Evolutionary conservation across 2,329 filamentous ascomycete species (phyloP), one percentile per base, ranked within the genome.

Genomic region (Penicillium janthinellum): DNA sequence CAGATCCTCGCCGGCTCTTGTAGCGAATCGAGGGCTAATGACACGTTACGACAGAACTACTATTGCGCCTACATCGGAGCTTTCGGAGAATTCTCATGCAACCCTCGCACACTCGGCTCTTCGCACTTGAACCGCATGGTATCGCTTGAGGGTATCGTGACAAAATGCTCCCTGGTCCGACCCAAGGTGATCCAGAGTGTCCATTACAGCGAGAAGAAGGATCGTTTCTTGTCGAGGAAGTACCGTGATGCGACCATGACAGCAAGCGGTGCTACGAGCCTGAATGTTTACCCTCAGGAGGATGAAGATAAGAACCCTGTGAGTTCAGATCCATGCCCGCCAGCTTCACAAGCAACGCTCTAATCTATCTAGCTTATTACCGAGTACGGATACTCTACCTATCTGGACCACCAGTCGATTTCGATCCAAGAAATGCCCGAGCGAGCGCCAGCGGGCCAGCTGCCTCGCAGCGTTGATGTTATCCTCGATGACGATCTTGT

Each of bases 401-500:
- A 97, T 78, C 86, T 94, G 72, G 95, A 99, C 75, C 95, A 99
- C 74, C 95, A 99, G 77, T 96, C 91, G 15, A 92, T 99, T 61
- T 97, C 94, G 0, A 97, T 99, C 66, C 95, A 99, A 78, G 95
- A 99, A 81, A 99, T 99, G 95, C 95, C 95, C 0, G 95, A 99
- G 77, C 85, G 94, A 68, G 95, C 95, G 2, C 95, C 95, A 56
- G 94, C 95, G 60, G 95, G 95, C 55, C 95, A 98, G 81, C 84
- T 99, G 64, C 95, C 95, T 60, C 89, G 95, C 56, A 92, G 94
- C 57, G 95, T 99, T 17, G 95, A 99, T 77, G 93, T 98, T 14
- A 93, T 99, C 67, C 82, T 99, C 65, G 95, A 99, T 74, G 95
- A 99, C 74, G 95, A 99, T 74, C 83, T 99, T 55, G 95, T 98